Percentiles rank a stretch among this genome's conserved stretches.
phyloP scores from a whole-genome alignment of 306 rosid genomes.

The Macrotyloma uniflorum region DNA sequence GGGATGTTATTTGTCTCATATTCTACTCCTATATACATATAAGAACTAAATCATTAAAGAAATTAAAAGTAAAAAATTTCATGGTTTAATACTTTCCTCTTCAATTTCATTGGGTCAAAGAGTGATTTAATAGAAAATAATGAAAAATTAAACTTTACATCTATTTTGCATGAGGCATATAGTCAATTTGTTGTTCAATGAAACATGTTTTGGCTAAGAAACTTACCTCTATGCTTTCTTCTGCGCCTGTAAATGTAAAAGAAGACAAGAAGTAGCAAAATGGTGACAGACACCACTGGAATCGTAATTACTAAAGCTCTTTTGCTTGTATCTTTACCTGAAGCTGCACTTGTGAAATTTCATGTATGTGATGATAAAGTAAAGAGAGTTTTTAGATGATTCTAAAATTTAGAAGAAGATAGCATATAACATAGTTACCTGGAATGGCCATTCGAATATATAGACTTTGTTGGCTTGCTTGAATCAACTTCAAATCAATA shows the following conservation, averaged over 20 bases:
- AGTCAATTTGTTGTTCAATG: too few species aligned
- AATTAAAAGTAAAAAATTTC: too few species aligned
- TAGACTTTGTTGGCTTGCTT: not conserved
- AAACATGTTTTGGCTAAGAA: not conserved
- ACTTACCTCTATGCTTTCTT: conserved; percentile 22
- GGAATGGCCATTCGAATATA: not conserved
- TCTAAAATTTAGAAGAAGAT: not conserved
- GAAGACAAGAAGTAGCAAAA: not conserved
- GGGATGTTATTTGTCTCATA: not conserved
- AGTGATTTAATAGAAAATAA: too few species aligned
- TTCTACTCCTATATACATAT: not conserved
- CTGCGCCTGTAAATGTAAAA: not conserved
- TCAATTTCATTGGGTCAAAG: too few species aligned
- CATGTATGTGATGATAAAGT: too few species aligned
- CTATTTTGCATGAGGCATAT: not conserved
- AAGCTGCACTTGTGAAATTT: not conserved
- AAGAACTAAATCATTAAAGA: not conserved
- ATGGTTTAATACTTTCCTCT: too few species aligned
- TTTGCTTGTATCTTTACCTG: not conserved
- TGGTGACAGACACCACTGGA: not conserved
- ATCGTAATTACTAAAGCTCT: not conserved
- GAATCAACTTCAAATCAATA: not conserved
- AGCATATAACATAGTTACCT: not conserved
- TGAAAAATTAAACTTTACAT: too few species aligned
- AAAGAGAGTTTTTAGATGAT: not conserved